Evolutionary conservation across 2,329 filamentous ascomycete genomes (phyloP).

Genomic region (Tolypocladium inflatum): DNA sequence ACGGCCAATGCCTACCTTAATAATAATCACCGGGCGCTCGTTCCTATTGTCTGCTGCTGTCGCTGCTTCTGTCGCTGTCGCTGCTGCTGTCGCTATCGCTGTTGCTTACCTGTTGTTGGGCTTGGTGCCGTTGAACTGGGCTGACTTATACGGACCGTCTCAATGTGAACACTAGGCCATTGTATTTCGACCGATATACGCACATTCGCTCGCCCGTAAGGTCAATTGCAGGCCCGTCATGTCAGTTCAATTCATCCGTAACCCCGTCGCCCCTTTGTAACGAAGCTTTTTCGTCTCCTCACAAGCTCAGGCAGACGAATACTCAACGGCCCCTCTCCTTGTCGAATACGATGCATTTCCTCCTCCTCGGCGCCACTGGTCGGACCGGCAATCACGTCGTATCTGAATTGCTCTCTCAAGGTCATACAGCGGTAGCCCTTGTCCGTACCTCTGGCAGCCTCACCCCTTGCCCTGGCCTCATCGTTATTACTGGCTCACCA

Average conservation of each 20-base stretch:
- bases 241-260: not conserved
- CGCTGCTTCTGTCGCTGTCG: no score
- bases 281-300: not conserved
- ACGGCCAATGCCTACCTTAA: no score
- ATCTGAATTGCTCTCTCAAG: slow-evolving; percentile 24
- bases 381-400: slow-evolving; percentile 32
- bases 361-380: slow-evolving; percentile 33
- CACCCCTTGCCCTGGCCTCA: slow-evolving; percentile 15
- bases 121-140: no score
- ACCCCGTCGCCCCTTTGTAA: not conserved
- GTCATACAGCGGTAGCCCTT: slow-evolving; percentile 28
- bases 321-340: not conserved
- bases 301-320: not conserved
- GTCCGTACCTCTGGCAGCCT: slow-evolving; percentile 19
- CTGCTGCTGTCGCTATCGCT: no score
- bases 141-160: no score
- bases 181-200: no score
- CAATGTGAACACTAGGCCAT: no score
- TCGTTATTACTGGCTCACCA: slow-evolving; percentile 22
- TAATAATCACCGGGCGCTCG: no score
- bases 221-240: no score
- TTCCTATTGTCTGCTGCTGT: no score
- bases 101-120: no score
- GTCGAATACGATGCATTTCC: slow-evolving; percentile 23
- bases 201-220: no score